A percentile compares a stretch with the other conserved stretches of the same genome.
These are phyloP conservation scores for Cystobasidiaceae sp. DNA, from an alignment of 1,284 basidiomycete species.

Conservation along the genomic window DNA sequence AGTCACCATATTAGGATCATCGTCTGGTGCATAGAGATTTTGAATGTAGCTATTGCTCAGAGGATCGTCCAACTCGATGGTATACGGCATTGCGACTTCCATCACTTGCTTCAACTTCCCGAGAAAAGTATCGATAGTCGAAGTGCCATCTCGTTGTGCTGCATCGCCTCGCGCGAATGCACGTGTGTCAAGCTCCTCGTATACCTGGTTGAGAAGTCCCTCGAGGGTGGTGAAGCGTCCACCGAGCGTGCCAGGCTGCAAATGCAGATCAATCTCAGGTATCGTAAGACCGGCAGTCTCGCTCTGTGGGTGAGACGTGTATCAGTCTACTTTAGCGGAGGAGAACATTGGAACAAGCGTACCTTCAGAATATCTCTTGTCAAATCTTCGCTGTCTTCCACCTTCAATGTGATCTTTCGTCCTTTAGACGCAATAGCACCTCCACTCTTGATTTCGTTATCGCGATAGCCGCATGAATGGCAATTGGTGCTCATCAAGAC, in stretches of 20 bases:
- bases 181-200: constrained; percentile 89
- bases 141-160: constrained; percentile 50
- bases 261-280: constrained; percentile 89
- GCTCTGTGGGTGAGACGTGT: constrained; percentile 54
- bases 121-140: constrained; percentile 70
- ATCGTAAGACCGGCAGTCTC: constrained; percentile 86
- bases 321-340: background rate
- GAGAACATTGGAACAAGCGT: constrained; percentile 15
- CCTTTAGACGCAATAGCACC: constrained; percentile 79
- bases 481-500: constrained; percentile 99
- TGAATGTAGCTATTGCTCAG: constrained; percentile 94
- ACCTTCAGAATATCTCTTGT: constrained; percentile 90
- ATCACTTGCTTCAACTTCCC: constrained; percentile 74
- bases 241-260: constrained; percentile 89
- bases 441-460: constrained; percentile 96
- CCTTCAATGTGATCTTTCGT: constrained; percentile 79
- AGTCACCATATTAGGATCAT: constrained; percentile 70
- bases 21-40: constrained; percentile 62
- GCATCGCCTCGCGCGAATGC: constrained; percentile 78
- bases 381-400: constrained; percentile 91
- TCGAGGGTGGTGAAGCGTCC: constrained; percentile 96
- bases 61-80: constrained; percentile 91
- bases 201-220: constrained; percentile 88
- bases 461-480: constrained; percentile 86
- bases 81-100: constrained; percentile 70